Conservation (phyloP, 148 eudicot species). For the Chenopodium formosanum region DNA sequence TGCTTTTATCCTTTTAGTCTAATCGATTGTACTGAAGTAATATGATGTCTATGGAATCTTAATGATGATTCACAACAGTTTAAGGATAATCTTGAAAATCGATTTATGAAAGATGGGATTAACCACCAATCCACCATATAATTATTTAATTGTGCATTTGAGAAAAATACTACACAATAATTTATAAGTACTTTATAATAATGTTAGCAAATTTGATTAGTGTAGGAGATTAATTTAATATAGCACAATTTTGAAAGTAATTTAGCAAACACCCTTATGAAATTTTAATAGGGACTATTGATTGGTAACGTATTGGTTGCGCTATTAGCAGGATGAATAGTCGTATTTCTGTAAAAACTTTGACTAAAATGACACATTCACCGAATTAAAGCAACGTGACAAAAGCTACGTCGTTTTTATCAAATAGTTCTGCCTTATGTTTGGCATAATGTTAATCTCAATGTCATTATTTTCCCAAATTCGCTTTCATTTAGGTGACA, state of each 20-base stretch:
- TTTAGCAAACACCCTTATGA: no score
- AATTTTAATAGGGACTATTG: neutral
- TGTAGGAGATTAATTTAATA: no score
- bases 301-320: neutral
- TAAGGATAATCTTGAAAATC: no score
- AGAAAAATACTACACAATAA: no score
- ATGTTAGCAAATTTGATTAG: no score
- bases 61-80: no score
- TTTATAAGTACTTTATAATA: no score
- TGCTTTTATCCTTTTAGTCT: neutral
- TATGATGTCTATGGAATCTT: neutral
- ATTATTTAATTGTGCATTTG: no score
- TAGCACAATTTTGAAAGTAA: no score
- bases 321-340: neutral
- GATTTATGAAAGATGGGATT: no score
- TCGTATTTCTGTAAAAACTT: neutral
- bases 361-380: slow-evolving; percentile 5
- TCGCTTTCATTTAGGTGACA: neutral
- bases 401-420: slow-evolving; percentile 20
- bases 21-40: neutral
- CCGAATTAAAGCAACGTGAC: neutral
- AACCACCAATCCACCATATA: no score
- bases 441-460: slow-evolving; percentile 5
- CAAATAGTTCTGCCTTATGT: neutral
- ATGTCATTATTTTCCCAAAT: neutral